Conservation (phyloP, 331 rosid genomes). For the Phaseolus coccineus region DNA sequence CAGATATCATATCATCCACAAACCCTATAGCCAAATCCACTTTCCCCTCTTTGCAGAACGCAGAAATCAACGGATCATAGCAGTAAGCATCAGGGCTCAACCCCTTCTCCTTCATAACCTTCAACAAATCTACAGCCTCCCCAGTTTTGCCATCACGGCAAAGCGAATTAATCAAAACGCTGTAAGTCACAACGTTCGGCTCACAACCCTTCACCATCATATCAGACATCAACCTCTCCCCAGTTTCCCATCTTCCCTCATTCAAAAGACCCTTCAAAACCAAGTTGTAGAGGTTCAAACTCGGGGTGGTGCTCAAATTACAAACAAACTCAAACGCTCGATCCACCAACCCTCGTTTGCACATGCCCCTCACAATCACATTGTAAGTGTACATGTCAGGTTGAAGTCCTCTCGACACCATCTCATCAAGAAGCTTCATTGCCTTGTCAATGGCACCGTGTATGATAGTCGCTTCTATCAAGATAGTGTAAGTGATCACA, state of each 20-base stretch:
- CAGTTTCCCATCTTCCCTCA: slow-evolving; percentile 71
- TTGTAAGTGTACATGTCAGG: slow-evolving; percentile 79
- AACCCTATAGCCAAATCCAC: slow-evolving; percentile 74
- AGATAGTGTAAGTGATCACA: slow-evolving; percentile 79
- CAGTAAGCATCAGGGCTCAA: slow-evolving; percentile 74
- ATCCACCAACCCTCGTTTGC: slow-evolving; percentile 76
- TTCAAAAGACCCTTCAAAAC: slow-evolving; percentile 67
- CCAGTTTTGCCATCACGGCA: slow-evolving; percentile 70
- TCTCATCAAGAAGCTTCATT: slow-evolving; percentile 73
- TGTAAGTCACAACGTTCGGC: slow-evolving; percentile 76
- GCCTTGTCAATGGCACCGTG: slow-evolving; percentile 73
- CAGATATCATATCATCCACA: slow-evolving; percentile 73
- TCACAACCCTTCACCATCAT: slow-evolving; percentile 73
- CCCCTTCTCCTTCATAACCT: slow-evolving; percentile 83
- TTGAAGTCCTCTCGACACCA: slow-evolving; percentile 71
- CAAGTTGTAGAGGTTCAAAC: slow-evolving; percentile 69
- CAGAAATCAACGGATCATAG: slow-evolving; percentile 82
- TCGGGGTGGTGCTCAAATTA: slow-evolving; percentile 56
- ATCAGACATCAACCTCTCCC: slow-evolving; percentile 66
- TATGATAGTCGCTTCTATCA: slow-evolving; percentile 79
- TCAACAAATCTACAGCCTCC: slow-evolving; percentile 75
- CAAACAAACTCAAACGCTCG: slow-evolving; percentile 74
- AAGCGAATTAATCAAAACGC: slow-evolving; percentile 69
- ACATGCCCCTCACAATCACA: slow-evolving; percentile 79
- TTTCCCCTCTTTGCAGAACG: slow-evolving; percentile 78